A percentile compares a stretch with the other conserved stretches of the same genome.
Conservation (phyloP, 805 yeast genomes). For the Zygotorulaspora sp. region DNA sequence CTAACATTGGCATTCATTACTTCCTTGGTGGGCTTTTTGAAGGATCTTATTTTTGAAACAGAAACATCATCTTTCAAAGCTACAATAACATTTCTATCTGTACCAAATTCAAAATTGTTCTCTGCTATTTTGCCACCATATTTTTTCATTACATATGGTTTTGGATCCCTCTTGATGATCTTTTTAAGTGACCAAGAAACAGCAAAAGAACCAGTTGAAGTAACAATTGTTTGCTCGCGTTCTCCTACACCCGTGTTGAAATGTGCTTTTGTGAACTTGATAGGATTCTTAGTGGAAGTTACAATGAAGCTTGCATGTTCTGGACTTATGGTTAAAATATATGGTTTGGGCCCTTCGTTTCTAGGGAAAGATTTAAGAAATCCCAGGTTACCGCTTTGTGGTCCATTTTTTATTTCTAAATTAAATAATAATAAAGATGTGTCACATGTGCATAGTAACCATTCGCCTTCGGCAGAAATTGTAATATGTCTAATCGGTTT, state of each 20-base stretch:
- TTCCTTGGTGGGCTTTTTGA: conserved; percentile 53
- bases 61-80: conserved; percentile 75
- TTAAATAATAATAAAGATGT: conserved; percentile 69
- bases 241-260: conserved; percentile 68
- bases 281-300: conserved; percentile 43
- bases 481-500: conserved; percentile 66
- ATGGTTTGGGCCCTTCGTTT: conserved; percentile 64
- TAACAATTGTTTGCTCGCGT: conserved; percentile 65
- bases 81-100: conserved; percentile 64
- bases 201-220: conserved; percentile 79
- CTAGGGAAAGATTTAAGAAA: conserved; percentile 60
- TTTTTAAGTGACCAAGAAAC: conserved; percentile 72
- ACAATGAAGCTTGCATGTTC: conserved; percentile 66
- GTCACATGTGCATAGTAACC: conserved; percentile 76
- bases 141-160: conserved; percentile 59
- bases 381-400: conserved; percentile 56
- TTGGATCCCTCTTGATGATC: conserved; percentile 48
- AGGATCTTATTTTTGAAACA: conserved; percentile 55
- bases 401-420: conserved; percentile 56
- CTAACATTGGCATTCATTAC: conserved; percentile 23
- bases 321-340: conserved; percentile 60
- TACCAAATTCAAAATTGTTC: conserved; percentile 73
- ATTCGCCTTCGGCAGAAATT: conserved; percentile 72
- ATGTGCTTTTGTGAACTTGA: conserved; percentile 65
- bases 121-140: conserved; percentile 61